Conservation (phyloP, 768 basidiomycete genomes). For the Russula brevipes region DNA sequence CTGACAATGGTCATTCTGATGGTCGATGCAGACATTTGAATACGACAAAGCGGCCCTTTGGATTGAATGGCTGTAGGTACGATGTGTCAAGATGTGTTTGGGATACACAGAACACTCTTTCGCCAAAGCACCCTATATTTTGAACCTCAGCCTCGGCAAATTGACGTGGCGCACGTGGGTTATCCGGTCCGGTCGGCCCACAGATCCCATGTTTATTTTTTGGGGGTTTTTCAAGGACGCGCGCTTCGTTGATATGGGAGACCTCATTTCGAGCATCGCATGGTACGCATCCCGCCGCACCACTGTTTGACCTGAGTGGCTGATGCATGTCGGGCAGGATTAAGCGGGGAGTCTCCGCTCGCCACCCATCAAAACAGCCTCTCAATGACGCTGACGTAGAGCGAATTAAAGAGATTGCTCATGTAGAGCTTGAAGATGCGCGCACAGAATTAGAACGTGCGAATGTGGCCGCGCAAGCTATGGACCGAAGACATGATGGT, state of each 20-base stretch:
- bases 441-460: conserved; percentile 78
- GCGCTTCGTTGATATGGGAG: conserved; percentile 11
- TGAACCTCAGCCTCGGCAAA: no score
- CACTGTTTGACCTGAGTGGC: not conserved
- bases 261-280: conserved; percentile 16
- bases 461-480: conserved; percentile 65
- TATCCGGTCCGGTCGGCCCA: no score
- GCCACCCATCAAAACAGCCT: conserved; percentile 79
- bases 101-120: no score
- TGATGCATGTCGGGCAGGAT: conserved; percentile 46
- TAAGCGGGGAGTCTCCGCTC: conserved; percentile 66
- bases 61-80: no score
- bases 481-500: conserved; percentile 62
- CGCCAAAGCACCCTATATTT: no score
- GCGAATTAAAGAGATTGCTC: conserved; percentile 81
- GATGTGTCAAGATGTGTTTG: no score
- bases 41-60: no score
- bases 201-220: not conserved
- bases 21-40: no score
- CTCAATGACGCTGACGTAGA: conserved; percentile 87
- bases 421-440: conserved; percentile 87
- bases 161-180: no score
- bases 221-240: no score
- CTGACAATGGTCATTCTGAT: no score
- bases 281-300: not conserved